These are phyloP conservation scores for Acephala macrosclerotiorum DNA, from an alignment of 2,329 filamentous ascomycete genomes.

Conservation along the genomic window DNA sequence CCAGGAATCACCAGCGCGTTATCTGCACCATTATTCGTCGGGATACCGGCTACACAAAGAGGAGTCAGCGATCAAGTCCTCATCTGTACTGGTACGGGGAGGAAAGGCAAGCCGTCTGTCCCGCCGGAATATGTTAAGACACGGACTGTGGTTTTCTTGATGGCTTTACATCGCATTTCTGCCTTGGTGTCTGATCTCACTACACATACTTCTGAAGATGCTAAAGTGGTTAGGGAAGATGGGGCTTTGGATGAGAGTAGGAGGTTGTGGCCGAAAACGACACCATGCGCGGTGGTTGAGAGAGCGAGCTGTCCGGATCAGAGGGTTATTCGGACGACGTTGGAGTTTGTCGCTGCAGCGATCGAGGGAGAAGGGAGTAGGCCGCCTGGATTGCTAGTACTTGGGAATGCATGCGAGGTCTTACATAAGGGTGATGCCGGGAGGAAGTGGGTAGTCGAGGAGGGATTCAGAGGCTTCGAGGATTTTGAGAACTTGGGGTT, in stretches of 20 bases:
- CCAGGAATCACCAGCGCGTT: constrained; percentile 92
- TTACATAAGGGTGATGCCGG: constrained; percentile 65
- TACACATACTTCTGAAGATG: constrained; percentile 45
- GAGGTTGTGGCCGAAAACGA: constrained; percentile 73
- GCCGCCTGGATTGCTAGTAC: constrained; percentile 87
- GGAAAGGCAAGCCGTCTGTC: constrained; percentile 83
- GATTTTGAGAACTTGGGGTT: constrained; percentile 28
- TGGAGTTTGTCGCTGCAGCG: constrained; percentile 79
- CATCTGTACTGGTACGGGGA: constrained; percentile 94
- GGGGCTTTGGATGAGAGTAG: constrained; percentile 45
- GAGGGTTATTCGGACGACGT: constrained; percentile 86
- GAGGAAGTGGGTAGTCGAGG: constrained; percentile 83
- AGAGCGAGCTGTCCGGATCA: constrained; percentile 94
- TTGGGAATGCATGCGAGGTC: constrained; percentile 84
- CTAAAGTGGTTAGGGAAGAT: constrained; percentile 44
- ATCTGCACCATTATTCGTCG: constrained; percentile 86
- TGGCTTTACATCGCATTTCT: constrained; percentile 87
- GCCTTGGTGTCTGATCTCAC: constrained; percentile 78
- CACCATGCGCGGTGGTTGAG: constrained; percentile 92
- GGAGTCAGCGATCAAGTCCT: constrained; percentile 91
- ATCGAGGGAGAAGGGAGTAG: constrained; percentile 89
- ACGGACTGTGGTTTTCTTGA: constrained; percentile 90
- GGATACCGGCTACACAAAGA: constrained; percentile 86
- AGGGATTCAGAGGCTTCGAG: constrained; percentile 82
- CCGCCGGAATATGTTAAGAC: constrained; percentile 80